These are phyloP conservation scores for Elaeis oleifera DNA, from an alignment of 202 grass and related monocot species.

Conservation along the genomic window DNA sequence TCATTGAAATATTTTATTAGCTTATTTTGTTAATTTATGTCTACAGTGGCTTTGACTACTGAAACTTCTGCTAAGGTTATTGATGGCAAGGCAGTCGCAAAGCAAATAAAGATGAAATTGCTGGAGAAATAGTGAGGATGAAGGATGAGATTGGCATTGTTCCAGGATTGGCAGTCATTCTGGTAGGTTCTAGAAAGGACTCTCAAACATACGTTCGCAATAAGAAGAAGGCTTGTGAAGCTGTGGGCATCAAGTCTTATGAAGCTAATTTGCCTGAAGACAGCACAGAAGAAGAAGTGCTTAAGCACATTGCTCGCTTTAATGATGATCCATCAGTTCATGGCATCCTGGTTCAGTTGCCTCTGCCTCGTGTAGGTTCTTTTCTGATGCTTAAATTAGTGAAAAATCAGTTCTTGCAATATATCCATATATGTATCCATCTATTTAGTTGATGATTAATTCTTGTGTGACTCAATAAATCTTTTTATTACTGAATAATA, in stretches of 20 bases:
- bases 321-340: slow-evolving; percentile 72
- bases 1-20: background rate
- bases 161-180: slow-evolving; percentile 73
- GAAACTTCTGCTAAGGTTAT: slow-evolving; percentile 56
- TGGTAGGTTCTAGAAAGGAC: slow-evolving; percentile 82
- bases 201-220: slow-evolving; percentile 89
- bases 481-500: too few species aligned
- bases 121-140: slow-evolving; percentile 46
- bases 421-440: too few species aligned
- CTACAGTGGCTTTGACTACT: slow-evolving; percentile 26
- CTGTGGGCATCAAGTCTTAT: slow-evolving; percentile 71
- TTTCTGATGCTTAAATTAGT: background rate
- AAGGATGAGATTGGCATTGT: slow-evolving; percentile 57
- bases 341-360: slow-evolving; percentile 96
- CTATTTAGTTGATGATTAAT: too few species aligned
- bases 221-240: slow-evolving; percentile 93
- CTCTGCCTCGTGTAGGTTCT: slow-evolving; percentile 65
- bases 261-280: slow-evolving; percentile 76
- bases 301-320: slow-evolving; percentile 58
- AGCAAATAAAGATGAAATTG: slow-evolving; percentile 71
- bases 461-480: too few species aligned
- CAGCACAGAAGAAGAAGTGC: slow-evolving; percentile 60
- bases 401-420: background rate
- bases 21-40: slow-evolving; percentile 7
- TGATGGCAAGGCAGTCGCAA: slow-evolving; percentile 67